Conservation (phyloP, 192 early-diverging fungal species). For the Backusella morwellensis region DNA sequence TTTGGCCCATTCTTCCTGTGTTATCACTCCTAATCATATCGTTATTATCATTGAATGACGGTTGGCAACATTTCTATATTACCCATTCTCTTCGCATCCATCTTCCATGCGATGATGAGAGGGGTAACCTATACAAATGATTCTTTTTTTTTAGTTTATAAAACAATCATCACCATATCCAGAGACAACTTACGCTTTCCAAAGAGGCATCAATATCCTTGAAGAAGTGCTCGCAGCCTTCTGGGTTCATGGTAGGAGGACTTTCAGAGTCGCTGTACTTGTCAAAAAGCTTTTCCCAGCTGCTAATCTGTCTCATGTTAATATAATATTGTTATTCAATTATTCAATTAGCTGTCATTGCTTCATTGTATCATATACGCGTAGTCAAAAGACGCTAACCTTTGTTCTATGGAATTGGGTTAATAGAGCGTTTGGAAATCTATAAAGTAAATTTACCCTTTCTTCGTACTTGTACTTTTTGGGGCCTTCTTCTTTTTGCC, state of each 20-base stretch:
- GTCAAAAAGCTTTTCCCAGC: slow-evolving; percentile 2
- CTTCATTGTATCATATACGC: background rate
- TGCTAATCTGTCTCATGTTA: background rate
- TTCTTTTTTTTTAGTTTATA: background rate
- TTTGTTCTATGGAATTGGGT: background rate
- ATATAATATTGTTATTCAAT: background rate
- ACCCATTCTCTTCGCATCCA: slow-evolving; percentile 26
- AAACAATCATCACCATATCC: no score
- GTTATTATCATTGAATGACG: no score
- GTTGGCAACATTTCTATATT: background rate
- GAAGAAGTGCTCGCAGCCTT: slow-evolving; percentile 24
- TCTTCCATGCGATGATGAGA: slow-evolving; percentile 16
- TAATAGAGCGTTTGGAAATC: background rate
- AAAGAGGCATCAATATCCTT: slow-evolving; percentile 16
- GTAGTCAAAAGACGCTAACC: background rate
- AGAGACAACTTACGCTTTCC: slow-evolving; percentile 9
- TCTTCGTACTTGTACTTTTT: background rate
- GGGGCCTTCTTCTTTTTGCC: background rate
- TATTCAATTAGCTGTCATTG: background rate
- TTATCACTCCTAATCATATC: slow-evolving; percentile 10
- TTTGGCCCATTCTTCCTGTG: slow-evolving; percentile 16
- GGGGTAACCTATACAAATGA: slow-evolving; percentile 2
- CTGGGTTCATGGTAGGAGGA: slow-evolving; percentile 10
- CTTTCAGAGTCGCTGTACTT: slow-evolving; percentile 19
- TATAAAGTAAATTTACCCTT: background rate